Conservation (phyloP, 345 rosid genomes). For the Melaleuca alternifolia region DNA sequence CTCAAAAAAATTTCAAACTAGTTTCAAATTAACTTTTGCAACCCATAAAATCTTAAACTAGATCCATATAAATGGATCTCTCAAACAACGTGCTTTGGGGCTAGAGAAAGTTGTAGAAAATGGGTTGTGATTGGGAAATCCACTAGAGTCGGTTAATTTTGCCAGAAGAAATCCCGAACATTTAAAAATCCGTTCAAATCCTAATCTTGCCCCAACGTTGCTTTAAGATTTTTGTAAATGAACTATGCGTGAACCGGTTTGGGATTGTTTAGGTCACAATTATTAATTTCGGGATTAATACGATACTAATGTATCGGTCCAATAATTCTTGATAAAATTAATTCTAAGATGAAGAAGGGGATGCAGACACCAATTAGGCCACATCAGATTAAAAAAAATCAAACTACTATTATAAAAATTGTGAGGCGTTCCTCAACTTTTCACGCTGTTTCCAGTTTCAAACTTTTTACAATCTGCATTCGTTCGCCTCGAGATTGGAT, state of each 20-base stretch:
- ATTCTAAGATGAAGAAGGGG: neutral
- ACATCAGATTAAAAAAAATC: neutral
- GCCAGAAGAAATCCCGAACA: neutral
- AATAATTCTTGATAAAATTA: neutral
- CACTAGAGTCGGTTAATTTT: neutral
- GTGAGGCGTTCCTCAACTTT: neutral
- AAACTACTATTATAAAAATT: neutral
- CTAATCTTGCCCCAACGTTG: neutral
- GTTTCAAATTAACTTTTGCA: too few species aligned
- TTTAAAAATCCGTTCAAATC: neutral
- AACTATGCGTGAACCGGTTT: neutral
- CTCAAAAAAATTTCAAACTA: neutral
- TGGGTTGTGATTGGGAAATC: neutral
- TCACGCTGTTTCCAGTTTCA: neutral
- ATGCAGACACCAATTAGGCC: neutral
- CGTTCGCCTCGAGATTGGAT: neutral
- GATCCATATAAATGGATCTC: neutral
- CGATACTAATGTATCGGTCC: accelerated
- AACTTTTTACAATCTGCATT: neutral
- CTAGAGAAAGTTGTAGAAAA: neutral
- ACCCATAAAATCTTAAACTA: too few species aligned
- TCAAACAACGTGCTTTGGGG: neutral
- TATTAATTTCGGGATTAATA: neutral
- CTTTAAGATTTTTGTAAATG: neutral
- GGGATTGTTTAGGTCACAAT: neutral